Evolutionary conservation across 352 stramenopile species (phyloP).

Genomic region (Discostella stelligera): DNA sequence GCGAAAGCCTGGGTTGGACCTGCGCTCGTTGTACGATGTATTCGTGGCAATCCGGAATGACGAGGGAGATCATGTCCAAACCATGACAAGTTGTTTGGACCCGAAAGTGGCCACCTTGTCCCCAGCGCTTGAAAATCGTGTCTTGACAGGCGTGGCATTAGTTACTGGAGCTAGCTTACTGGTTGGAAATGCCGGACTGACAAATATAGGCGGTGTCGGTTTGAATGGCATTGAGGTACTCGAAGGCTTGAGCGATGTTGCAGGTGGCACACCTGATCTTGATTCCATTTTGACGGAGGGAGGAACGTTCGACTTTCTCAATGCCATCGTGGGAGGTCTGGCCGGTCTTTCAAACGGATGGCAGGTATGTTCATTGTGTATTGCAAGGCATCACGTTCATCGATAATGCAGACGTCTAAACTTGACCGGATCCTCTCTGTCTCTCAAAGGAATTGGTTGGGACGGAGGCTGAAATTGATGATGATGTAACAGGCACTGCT

Average conservation of each 20-base stretch:
- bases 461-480: conserved; percentile 34
- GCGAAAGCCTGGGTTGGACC: conserved; percentile 33
- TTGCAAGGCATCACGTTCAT: not conserved
- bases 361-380: conserved; percentile 10
- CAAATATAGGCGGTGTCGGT: not conserved
- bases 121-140: conserved; percentile 43
- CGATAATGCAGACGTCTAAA: not conserved
- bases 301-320: conserved; percentile 8
- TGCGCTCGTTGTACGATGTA: conserved; percentile 54
- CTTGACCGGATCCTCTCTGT: not conserved
- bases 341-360: conserved; percentile 32
- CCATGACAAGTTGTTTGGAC: conserved; percentile 56
- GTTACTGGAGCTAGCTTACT: conserved; percentile 28
- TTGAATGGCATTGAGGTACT: conserved; percentile 18
- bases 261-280: conserved; percentile 23
- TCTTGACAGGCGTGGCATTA: conserved; percentile 50
- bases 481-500: conserved; percentile 27
- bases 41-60: conserved; percentile 54
- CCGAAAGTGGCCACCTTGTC: conserved; percentile 39
- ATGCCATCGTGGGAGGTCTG: conserved; percentile 31
- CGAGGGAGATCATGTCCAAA: conserved; percentile 56
- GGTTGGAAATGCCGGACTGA: conserved; percentile 11
- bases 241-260: conserved; percentile 25
- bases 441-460: conserved; percentile 15
- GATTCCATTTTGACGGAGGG: conserved; percentile 31